Conservation (phyloP, 129 eudicot species). For the Helianthus annuus region DNA sequence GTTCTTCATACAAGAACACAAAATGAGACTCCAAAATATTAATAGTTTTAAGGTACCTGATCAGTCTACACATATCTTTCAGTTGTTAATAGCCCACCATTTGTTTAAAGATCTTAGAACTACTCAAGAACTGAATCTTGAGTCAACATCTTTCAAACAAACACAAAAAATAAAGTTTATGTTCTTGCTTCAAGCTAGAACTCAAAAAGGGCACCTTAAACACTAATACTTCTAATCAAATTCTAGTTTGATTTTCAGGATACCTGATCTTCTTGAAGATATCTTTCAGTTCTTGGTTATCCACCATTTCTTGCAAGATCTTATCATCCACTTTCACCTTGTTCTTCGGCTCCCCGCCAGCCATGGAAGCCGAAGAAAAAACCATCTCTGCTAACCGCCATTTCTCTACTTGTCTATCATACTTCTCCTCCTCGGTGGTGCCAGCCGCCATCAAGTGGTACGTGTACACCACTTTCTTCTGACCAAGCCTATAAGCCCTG, state of each 20-base stretch:
- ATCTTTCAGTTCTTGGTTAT: conserved; percentile 27
- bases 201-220: conserved; percentile 8
- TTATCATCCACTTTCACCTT: conserved; percentile 37
- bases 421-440: conserved; percentile 55
- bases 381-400: conserved; percentile 61
- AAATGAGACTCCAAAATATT: too few relatives aligned
- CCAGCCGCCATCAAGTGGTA: conserved; percentile 62
- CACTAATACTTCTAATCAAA: conserved; percentile 27
- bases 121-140: too few relatives aligned
- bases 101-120: too few relatives aligned
- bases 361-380: conserved; percentile 40
- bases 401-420: conserved; percentile 51
- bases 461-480: conserved; percentile 51
- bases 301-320: conserved; percentile 55
- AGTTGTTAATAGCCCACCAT: not conserved
- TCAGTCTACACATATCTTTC: not conserved
- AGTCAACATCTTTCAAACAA: not conserved
- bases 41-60: too few relatives aligned
- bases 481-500: conserved; percentile 78
- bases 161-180: not conserved
- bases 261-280: conserved; percentile 44
- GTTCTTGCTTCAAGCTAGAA: too few relatives aligned
- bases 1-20: too few relatives aligned
- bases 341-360: conserved; percentile 5
- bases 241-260: conserved; percentile 34